Evolutionary conservation across 140 eudicot genomes (phyloP), one percentile per base, ranked within the genome.

Genomic region (Senecio squalidus): DNA sequence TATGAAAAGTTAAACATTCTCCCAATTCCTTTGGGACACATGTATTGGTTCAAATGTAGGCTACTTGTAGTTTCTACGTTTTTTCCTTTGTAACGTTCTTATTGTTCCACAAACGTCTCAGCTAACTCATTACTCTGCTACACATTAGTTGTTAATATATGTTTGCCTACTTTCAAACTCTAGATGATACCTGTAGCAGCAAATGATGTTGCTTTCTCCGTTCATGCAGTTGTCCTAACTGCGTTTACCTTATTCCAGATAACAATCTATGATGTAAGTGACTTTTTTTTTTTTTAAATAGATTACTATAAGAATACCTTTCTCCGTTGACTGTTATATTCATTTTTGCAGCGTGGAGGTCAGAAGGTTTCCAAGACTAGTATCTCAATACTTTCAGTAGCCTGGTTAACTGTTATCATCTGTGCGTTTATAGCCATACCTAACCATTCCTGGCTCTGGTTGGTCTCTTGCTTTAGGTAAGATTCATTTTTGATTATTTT

Each of bases 161-260:
- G 46, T 61, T 64, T 27, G 14, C 38, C 31, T 70, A 9, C 33
- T 57, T 61, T 69, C 57, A 40, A 60, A 44, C 65, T 70, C 60
- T n/a, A 91, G 98, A 70, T 91, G 92, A 91, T 91, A 76, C 98
- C 98, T 14, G 98, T 92, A 18, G 96, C 95, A 31, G 93, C 91
- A 45, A 92, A 92, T 66, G 98, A 92, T 77, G 98, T 92, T 31
- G 98, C 96, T 49, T 92, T 92, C 81, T 92, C 98, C 1, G 68
- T 72, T 18, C 98, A 92, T 31, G 96, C 96, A 5, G 98, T 92
- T 65, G 70, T 92, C 13, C 62, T 87, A 41, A 92, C 96, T 24
- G 93, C 85, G 5, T 74, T 87, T 66, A 87, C 98, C 43, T 74
- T 92, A 72, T 74, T 87, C 63, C 98, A 92, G 69, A 87, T 92